phyloP scores from a whole-genome alignment of 1,284 basidiomycete genomes.

The Leccinum pachyderme region DNA sequence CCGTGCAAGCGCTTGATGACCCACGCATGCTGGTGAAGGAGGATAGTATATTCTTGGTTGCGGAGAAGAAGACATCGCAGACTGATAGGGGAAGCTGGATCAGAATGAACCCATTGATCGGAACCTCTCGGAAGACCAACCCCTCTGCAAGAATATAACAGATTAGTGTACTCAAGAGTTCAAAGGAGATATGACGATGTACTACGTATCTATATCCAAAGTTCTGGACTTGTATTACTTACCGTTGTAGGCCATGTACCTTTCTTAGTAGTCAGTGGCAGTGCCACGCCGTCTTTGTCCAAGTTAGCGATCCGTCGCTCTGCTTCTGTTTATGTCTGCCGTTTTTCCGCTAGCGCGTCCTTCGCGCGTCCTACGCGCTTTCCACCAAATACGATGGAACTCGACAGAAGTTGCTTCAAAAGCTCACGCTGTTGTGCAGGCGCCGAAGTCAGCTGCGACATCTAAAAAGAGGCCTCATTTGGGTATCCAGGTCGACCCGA shows the following conservation, averaged over 20 bases:
- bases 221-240: too few species aligned
- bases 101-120: background rate
- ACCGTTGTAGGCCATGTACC: too few species aligned
- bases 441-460: conserved; percentile 2
- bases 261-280: too few species aligned
- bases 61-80: background rate
- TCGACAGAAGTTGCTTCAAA: conserved; percentile 15
- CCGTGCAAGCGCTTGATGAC: conserved; percentile 5
- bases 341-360: conserved; percentile 20
- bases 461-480: conserved; percentile 43
- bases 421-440: background rate
- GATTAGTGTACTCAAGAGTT: background rate
- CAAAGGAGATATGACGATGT: background rate
- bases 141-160: too few species aligned
- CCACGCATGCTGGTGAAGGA: conserved; percentile 6
- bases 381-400: conserved; percentile 21
- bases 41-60: background rate
- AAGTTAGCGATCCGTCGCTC: background rate
- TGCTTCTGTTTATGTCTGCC: conserved; percentile 21
- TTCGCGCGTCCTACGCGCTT: conserved; percentile 12
- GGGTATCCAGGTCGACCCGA: conserved; percentile 42
- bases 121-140: background rate
- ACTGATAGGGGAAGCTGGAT: background rate
- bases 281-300: conserved; percentile 10
- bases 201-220: too few species aligned